Conservation (phyloP, 2,329 filamentous ascomycete genomes). For the Diaporthe vaccinii region DNA sequence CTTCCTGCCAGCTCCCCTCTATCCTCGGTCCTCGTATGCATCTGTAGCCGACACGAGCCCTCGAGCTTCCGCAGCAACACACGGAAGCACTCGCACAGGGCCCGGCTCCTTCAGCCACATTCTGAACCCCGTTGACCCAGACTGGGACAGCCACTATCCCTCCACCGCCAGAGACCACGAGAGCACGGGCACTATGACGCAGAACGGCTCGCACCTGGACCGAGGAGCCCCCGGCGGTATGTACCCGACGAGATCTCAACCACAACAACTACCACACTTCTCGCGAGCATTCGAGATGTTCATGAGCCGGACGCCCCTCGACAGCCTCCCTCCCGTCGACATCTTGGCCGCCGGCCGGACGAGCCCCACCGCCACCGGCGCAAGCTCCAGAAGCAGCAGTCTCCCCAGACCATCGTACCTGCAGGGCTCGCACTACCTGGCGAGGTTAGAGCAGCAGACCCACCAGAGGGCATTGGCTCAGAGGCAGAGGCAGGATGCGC, state of each 20-base stretch:
- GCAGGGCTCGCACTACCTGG: slow-evolving; percentile 80
- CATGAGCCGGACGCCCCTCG: slow-evolving; percentile 47
- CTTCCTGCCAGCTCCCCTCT: slow-evolving; percentile 38
- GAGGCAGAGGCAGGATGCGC: slow-evolving; percentile 60
- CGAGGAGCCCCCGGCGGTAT: slow-evolving; percentile 42
- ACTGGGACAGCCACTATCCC: slow-evolving; percentile 32
- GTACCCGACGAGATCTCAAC: slow-evolving; percentile 48
- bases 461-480: slow-evolving; percentile 68
- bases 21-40: slow-evolving; percentile 57
- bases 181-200: slow-evolving; percentile 47
- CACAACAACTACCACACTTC: slow-evolving; percentile 58
- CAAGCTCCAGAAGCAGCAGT: slow-evolving; percentile 50
- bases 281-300: slow-evolving; percentile 68
- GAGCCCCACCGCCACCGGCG: slow-evolving; percentile 38
- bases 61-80: slow-evolving; percentile 53
- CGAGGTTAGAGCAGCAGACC: slow-evolving; percentile 79
- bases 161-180: not conserved
- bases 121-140: slow-evolving; percentile 61
- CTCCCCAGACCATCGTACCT: slow-evolving; percentile 93
- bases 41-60: slow-evolving; percentile 55
- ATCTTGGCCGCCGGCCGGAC: slow-evolving; percentile 38
- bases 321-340: slow-evolving; percentile 46
- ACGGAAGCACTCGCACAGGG: slow-evolving; percentile 48
- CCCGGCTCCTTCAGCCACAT: slow-evolving; percentile 65
- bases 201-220: slow-evolving; percentile 47